Conservation (phyloP, 352 stramenopile genomes). For the Globisporangium sylvaticum region DNA sequence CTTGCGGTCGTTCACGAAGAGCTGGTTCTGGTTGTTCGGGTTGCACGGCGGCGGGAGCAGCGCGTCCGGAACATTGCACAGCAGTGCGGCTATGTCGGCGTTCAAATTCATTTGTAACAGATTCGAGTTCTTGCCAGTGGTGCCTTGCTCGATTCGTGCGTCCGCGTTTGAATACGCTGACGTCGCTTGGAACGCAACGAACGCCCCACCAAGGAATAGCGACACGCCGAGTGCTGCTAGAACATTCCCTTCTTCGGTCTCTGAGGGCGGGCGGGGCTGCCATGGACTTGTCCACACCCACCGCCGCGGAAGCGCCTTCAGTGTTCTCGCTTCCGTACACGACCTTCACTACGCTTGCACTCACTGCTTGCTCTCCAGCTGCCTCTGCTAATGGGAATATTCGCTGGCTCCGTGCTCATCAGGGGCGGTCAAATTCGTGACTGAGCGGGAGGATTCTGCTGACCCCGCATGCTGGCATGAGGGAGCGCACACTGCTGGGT, state of each 20-base stretch:
- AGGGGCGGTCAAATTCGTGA: not conserved
- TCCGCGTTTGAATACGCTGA: no score
- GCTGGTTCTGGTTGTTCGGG: slow-evolving; percentile 7
- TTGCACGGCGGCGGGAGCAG: slow-evolving; percentile 13
- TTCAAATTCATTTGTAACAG: not conserved
- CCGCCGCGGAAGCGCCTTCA: not conserved
- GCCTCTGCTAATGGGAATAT: not conserved
- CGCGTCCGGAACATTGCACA: not conserved
- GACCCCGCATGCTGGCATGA: not conserved
- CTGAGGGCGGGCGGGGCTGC: not conserved
- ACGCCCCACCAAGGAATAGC: not conserved
- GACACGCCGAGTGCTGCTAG: not conserved
- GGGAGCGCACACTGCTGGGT: not conserved
- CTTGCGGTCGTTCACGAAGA: slow-evolving; percentile 22
- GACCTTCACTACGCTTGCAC: not conserved
- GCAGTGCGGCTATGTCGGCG: not conserved
- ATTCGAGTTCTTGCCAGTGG: not conserved
- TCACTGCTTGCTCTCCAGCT: no score
- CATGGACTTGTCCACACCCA: not conserved
- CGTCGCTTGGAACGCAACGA: not conserved
- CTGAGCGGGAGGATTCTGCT: not conserved
- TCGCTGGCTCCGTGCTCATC: not conserved
- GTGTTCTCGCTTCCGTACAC: not conserved
- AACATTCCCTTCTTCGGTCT: not conserved
- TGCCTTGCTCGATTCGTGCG: not conserved